A percentile compares a stretch with the other conserved stretches of the same genome.
phyloP scores from a whole-genome alignment of 768 basidiomycete genomes.

The Lactifluus volemus region DNA sequence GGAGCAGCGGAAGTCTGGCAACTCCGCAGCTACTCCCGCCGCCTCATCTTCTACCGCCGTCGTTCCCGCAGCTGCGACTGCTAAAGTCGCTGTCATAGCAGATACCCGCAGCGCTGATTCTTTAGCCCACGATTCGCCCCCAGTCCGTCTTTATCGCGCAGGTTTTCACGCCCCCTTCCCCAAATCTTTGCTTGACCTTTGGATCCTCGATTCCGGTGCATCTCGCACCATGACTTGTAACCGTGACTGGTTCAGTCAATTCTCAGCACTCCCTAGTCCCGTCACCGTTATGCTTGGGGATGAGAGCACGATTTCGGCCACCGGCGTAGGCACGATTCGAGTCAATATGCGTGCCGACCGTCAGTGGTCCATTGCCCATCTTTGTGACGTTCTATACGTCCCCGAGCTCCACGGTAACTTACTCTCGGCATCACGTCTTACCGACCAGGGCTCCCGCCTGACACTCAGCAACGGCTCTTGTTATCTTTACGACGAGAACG shows the following conservation, averaged over 20 bases:
- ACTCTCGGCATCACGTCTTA: conserved; percentile 18
- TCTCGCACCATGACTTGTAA: conserved; percentile 13
- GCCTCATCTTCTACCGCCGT: no score
- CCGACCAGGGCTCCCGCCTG: not conserved
- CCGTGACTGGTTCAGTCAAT: conserved; percentile 1
- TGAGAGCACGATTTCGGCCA: conserved; percentile 14
- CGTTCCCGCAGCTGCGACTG: no score
- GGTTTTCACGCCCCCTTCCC: no score
- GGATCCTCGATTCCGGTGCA: no score
- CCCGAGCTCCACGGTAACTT: conserved; percentile 21
- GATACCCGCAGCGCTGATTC: no score
- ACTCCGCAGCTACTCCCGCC: no score
- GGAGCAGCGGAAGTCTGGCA: no score
- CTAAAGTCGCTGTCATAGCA: not conserved
- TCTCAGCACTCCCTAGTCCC: not conserved
- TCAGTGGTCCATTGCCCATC: not conserved
- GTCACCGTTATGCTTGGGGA: conserved; percentile 15
- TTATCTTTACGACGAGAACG: not conserved
- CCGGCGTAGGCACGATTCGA: conserved; percentile 6
- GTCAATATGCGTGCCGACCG: not conserved
- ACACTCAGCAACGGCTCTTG: conserved; percentile 4
- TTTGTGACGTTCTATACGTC: conserved; percentile 17
- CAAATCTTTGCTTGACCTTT: no score
- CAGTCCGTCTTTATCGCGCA: no score
- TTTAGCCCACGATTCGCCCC: no score